phyloP scores from a whole-genome alignment of 148 eudicot species.

The Heliosperma pusillum region DNA sequence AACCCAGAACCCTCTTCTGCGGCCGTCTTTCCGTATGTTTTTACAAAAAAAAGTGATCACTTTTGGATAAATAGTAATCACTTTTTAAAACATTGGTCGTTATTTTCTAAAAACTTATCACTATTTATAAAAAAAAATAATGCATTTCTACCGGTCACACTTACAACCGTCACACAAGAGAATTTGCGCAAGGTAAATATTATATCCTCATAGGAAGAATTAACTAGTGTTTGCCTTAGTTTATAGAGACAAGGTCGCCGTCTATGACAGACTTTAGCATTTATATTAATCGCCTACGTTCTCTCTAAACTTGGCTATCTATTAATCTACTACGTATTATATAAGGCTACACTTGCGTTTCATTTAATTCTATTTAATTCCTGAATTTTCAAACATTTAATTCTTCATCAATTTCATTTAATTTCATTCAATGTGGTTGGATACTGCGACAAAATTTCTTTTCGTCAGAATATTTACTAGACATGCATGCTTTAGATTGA shows the following conservation, averaged over 20 bases:
- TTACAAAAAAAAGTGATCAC: no score
- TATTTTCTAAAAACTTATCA: no score
- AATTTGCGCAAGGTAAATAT: no score
- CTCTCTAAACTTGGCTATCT: neutral
- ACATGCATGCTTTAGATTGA: neutral
- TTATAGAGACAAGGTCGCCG: conserved; percentile 31
- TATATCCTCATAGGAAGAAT: neutral
- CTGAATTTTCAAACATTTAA: neutral
- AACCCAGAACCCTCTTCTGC: no score
- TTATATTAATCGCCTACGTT: neutral
- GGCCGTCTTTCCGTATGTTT: no score
- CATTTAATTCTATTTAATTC: neutral
- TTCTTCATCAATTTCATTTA: neutral
- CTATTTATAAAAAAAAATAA: no score
- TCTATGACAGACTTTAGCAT: conserved; percentile 26
- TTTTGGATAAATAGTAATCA: no score
- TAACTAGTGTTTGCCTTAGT: conserved; percentile 15
- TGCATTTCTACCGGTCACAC: no score
- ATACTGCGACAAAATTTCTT: neutral
- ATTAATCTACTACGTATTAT: no score
- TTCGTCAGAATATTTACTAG: neutral
- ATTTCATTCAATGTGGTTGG: neutral
- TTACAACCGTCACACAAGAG: no score
- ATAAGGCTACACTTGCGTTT: neutral
- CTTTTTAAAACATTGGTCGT: no score